Conservation (phyloP, 768 basidiomycete species). For the Naganishia vaughanmartiniae region DNA sequence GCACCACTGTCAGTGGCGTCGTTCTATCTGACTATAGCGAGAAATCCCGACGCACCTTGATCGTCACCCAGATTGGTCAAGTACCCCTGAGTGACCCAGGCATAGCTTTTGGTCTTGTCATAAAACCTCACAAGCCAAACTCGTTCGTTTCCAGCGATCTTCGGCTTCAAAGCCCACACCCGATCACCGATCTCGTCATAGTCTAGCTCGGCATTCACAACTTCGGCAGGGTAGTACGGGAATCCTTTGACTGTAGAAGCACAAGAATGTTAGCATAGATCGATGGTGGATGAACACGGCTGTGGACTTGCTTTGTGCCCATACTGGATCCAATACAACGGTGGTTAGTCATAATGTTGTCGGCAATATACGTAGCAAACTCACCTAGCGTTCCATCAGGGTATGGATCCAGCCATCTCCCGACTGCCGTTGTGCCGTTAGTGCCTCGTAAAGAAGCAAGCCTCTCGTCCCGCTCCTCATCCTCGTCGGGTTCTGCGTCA, state of each 20-base stretch:
- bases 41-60: constrained; percentile 57
- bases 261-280: constrained; percentile 56
- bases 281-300: background rate
- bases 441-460: constrained; percentile 20
- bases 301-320: constrained; percentile 24
- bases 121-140: constrained; percentile 75
- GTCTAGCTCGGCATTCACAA: constrained; percentile 64
- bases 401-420: constrained; percentile 33
- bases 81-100: constrained; percentile 62
- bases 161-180: constrained; percentile 39
- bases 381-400: constrained; percentile 40
- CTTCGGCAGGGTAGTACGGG: constrained; percentile 80
- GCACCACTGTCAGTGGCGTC: background rate
- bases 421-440: constrained; percentile 7
- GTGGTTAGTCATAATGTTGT: constrained; percentile 75
- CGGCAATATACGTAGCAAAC: background rate
- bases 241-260: constrained; percentile 55
- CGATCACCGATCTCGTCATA: constrained; percentile 60
- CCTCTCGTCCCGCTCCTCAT: constrained; percentile 25
- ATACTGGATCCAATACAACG: constrained; percentile 30
- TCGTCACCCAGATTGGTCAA: constrained; percentile 70
- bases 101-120: constrained; percentile 64
- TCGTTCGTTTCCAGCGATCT: constrained; percentile 54
- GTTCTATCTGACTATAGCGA: background rate
- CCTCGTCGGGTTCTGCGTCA: constrained; percentile 14